A percentile compares a stretch with the other conserved stretches of the same genome.
Conservation (phyloP, 1,284 basidiomycete genomes). For the Ganoderma resinaceum region DNA sequence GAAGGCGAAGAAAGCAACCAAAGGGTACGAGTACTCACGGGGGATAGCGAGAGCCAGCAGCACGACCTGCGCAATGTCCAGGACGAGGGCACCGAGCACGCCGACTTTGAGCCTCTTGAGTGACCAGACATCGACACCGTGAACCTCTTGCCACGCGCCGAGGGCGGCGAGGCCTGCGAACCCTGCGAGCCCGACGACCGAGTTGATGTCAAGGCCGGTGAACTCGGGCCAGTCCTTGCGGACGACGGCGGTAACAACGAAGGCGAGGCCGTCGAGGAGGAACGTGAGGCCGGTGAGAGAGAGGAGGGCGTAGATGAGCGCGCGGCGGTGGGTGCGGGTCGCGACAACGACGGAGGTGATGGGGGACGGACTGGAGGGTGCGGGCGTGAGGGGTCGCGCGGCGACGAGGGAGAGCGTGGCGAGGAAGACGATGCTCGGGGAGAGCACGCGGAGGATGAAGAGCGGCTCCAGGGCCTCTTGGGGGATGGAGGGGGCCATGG, state of each 20-base stretch:
- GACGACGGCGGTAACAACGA: slow-evolving; percentile 69
- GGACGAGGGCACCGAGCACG: slow-evolving; percentile 55
- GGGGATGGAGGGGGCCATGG: slow-evolving; percentile 25
- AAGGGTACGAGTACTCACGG: slow-evolving; percentile 42
- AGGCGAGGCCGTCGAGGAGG: slow-evolving; percentile 83
- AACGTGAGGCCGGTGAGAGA: slow-evolving; percentile 80
- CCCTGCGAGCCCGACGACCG: slow-evolving; percentile 69
- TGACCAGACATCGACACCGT: slow-evolving; percentile 75
- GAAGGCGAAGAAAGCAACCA: background rate
- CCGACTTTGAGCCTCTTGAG: slow-evolving; percentile 62
- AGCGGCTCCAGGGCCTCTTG: slow-evolving; percentile 43
- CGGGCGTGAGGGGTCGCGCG: slow-evolving; percentile 52
- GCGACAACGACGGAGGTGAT: slow-evolving; percentile 81
- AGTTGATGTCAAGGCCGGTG: slow-evolving; percentile 73
- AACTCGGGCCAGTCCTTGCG: slow-evolving; percentile 66
- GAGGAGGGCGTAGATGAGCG: slow-evolving; percentile 72
- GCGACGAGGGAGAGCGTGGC: slow-evolving; percentile 65
- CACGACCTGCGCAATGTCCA: slow-evolving; percentile 67
- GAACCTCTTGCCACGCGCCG: slow-evolving; percentile 78
- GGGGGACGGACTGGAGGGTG: slow-evolving; percentile 54
- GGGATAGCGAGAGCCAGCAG: slow-evolving; percentile 56
- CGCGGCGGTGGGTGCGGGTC: slow-evolving; percentile 71
- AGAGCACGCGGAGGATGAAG: slow-evolving; percentile 65
- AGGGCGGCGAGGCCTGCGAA: slow-evolving; percentile 74
- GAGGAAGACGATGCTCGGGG: slow-evolving; percentile 68